phyloP scores from a whole-genome alignment of 495 filamentous ascomycete species.

The Trichoderma erinaceum region DNA sequence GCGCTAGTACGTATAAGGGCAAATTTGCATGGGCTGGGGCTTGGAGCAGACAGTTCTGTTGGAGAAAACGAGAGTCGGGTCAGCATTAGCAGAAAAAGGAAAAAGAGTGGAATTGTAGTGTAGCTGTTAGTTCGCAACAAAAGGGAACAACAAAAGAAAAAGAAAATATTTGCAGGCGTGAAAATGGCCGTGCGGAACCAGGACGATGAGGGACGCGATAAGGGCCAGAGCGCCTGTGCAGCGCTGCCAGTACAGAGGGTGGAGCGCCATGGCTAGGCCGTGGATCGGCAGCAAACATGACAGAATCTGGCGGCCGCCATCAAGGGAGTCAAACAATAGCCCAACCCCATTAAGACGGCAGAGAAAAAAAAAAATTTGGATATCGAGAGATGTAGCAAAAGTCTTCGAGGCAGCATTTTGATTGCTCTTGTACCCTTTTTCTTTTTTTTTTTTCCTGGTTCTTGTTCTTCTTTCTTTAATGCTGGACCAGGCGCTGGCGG shows the following conservation, averaged over 20 bases:
- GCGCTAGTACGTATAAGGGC: conserved; percentile 2
- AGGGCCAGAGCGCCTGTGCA: background rate
- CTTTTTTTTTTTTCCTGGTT: background rate
- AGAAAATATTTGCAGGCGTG: background rate
- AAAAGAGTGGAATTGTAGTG: background rate
- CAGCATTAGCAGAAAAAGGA: background rate
- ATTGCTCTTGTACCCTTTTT: background rate
- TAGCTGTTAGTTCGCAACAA: background rate
- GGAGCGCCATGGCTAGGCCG: conserved; percentile 11
- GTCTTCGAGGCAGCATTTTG: background rate
- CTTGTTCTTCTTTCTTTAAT: background rate
- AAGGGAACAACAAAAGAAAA: background rate
- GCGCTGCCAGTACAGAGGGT: conserved; percentile 1
- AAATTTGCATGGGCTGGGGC: conserved; percentile 1
- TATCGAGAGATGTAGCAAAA: background rate
- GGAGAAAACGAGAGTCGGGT: conserved; percentile 1
- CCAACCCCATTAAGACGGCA: background rate
- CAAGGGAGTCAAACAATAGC: background rate
- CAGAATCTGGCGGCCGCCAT: background rate
- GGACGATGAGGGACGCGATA: background rate
- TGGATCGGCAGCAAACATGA: conserved; percentile 5
- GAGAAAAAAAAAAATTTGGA: background rate
- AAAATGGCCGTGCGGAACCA: background rate
- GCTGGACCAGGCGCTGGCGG: background rate
- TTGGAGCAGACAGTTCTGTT: background rate